Evolutionary conservation across 2,329 filamentous ascomycete species (phyloP).

Genomic region (Microdochium paspali): DNA sequence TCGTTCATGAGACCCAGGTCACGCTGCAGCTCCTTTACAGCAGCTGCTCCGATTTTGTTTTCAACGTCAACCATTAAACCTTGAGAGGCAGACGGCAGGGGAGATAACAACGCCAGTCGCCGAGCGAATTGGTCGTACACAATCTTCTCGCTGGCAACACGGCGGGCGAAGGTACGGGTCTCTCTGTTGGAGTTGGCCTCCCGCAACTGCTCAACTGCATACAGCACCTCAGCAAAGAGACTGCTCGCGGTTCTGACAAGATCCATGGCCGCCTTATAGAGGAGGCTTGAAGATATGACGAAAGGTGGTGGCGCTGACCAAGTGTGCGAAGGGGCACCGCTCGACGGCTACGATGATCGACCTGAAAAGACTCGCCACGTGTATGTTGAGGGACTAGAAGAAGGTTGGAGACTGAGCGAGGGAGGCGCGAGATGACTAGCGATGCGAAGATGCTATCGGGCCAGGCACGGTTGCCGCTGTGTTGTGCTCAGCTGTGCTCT

Average conservation of each 20-base stretch:
- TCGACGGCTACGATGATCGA: too few relatives aligned
- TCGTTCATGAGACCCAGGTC: conserved; percentile 1
- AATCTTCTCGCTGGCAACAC: conserved; percentile 3
- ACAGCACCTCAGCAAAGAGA: conserved; percentile 1
- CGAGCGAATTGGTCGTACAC: conserved; percentile 4
- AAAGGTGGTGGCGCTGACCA: too few relatives aligned
- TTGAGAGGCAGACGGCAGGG: background rate
- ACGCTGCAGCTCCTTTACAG: background rate
- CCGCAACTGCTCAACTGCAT: conserved; percentile 2
- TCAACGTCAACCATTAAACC: background rate
- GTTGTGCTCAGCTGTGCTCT: too few relatives aligned
- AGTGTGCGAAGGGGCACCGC: too few relatives aligned
- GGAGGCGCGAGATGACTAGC: too few relatives aligned
- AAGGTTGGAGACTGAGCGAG: too few relatives aligned
- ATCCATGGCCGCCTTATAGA: background rate
- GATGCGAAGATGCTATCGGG: too few relatives aligned
- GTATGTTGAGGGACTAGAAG: too few relatives aligned
- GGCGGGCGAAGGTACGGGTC: conserved; percentile 2
- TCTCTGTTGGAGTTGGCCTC: conserved; percentile 1
- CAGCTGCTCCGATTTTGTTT: background rate
- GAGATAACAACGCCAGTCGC: conserved; percentile 1
- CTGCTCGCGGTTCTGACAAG: background rate
- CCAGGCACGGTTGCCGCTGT: too few relatives aligned
- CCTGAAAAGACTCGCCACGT: too few relatives aligned
- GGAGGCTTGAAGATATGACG: too few relatives aligned